Base-by-base conservation (phyloP, 2,329 filamentous ascomycete species). In the Dichotomopilus funicola region DNA sequence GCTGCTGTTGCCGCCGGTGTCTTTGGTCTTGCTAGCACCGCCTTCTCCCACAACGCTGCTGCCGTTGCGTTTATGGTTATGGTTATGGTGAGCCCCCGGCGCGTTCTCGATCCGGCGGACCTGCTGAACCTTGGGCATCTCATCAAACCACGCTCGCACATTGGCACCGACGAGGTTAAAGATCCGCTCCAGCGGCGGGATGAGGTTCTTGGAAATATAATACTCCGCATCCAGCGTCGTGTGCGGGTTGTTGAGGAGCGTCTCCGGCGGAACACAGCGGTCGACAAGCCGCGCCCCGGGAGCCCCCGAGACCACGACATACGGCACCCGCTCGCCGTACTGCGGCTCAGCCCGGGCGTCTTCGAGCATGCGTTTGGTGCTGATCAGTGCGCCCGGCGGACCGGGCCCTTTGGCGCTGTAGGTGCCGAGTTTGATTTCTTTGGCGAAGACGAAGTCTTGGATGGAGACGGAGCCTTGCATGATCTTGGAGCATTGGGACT, bases 141-240 rank as follows among this genome's bases (percentile, higher is more conserved):
- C 91, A 60, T 96, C 90, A 66, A 91, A 97, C 94, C 94, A 99
- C 57, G 83, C 80, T 13, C 88, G 77, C 0, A 97, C 88, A 67
- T 94, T 95, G 36, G 91, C 94, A 6, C 94, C 94, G 2, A 97
- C 88, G 2, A 99, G 85, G 66, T 94, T 96, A 75, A 99, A 96
- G 61, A 99, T 96, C 34, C 94, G 86, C 70, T 97, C 92, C 0
- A 99, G 79, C 0, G 94, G 94, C 5, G 94, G 94, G 49, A 99
- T 95, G 7, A 99, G 68, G 67, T 96, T 97, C 74, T 96, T 97
- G 13, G 81, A 83, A 65, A 99, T 97, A 74, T 99, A 99, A 72
- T 99, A 99, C 63, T 96, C 91, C 0, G 91, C 86, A 66, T 99
- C 94, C 13, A 99, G 80, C 63, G 90, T 85, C 50, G 87, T 81